Conservation (phyloP, 2,329 filamentous ascomycete genomes). For the Alternaria sp. region DNA sequence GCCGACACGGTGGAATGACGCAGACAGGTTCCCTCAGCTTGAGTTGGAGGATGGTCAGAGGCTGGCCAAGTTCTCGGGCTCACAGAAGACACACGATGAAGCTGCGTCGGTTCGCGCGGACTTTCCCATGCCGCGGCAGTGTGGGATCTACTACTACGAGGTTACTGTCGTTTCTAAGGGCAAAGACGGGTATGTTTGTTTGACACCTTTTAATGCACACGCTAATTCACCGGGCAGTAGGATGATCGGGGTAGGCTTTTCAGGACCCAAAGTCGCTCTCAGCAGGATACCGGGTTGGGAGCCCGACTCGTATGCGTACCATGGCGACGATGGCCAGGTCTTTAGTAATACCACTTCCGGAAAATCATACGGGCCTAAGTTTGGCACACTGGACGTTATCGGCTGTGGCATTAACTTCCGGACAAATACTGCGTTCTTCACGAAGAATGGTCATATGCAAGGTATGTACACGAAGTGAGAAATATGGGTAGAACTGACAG, state of each 20-base stretch:
- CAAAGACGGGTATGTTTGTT: slow-evolving; percentile 66
- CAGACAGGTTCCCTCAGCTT: slow-evolving; percentile 74
- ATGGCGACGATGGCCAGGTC: slow-evolving; percentile 70
- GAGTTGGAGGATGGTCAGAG: slow-evolving; percentile 77
- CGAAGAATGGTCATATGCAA: slow-evolving; percentile 66
- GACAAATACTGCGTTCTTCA: slow-evolving; percentile 68
- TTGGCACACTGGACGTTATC: slow-evolving; percentile 64
- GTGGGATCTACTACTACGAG: slow-evolving; percentile 95
- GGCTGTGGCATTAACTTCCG: slow-evolving; percentile 71
- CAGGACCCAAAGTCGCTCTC: slow-evolving; percentile 63
- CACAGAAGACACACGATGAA: slow-evolving; percentile 69
- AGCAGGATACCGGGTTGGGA: slow-evolving; percentile 71
- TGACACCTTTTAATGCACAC: slow-evolving; percentile 30
- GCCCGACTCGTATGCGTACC: slow-evolving; percentile 69
- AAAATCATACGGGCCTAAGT: slow-evolving; percentile 66
- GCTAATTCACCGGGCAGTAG: slow-evolving; percentile 40
- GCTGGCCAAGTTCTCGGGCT: slow-evolving; percentile 68
- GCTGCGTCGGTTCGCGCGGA: slow-evolving; percentile 83
- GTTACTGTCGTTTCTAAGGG: slow-evolving; percentile 69
- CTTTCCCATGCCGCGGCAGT: slow-evolving; percentile 84
- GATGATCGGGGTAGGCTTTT: slow-evolving; percentile 66
- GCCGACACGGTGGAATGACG: slow-evolving; percentile 81
- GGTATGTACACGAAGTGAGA: slow-evolving; percentile 51
- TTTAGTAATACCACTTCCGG: slow-evolving; percentile 65
- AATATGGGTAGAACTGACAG: slow-evolving; percentile 16